Conservation (phyloP, 768 basidiomycete genomes). For the Calocera viscosa region DNA sequence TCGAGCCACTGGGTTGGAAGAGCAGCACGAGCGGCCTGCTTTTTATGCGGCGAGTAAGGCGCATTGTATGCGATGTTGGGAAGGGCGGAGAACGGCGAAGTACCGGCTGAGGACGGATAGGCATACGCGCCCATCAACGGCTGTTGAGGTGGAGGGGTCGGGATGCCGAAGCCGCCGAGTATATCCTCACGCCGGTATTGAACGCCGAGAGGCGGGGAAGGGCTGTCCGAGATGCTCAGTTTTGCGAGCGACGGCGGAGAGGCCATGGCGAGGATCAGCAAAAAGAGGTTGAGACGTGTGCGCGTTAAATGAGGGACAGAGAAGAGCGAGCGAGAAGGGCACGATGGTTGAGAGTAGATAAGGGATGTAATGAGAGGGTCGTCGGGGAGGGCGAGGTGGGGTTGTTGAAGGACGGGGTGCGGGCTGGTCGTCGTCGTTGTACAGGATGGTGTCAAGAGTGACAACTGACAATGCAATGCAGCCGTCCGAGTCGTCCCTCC, state of each 20-base stretch:
- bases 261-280: neutral
- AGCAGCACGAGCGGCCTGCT: neutral
- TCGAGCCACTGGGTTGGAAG: neutral
- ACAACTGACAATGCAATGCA: slow-evolving; percentile 6
- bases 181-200: neutral
- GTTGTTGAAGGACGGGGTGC: neutral
- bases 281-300: neutral
- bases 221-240: neutral
- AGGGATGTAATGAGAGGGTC: neutral
- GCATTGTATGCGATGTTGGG: slow-evolving; percentile 1
- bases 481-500: neutral
- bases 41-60: neutral
- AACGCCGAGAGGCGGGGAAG: neutral
- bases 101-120: neutral
- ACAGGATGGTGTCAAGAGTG: neutral
- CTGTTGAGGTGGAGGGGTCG: neutral
- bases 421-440: neutral
- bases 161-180: neutral
- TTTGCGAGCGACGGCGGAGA: slow-evolving; percentile 1
- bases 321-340: neutral
- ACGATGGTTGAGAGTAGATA: neutral
- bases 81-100: neutral
- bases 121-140: neutral
- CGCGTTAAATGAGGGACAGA: neutral
- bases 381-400: neutral